phyloP scores from a whole-genome alignment of 2,329 filamentous ascomycete species.

The Tolypocladium inflatum region DNA sequence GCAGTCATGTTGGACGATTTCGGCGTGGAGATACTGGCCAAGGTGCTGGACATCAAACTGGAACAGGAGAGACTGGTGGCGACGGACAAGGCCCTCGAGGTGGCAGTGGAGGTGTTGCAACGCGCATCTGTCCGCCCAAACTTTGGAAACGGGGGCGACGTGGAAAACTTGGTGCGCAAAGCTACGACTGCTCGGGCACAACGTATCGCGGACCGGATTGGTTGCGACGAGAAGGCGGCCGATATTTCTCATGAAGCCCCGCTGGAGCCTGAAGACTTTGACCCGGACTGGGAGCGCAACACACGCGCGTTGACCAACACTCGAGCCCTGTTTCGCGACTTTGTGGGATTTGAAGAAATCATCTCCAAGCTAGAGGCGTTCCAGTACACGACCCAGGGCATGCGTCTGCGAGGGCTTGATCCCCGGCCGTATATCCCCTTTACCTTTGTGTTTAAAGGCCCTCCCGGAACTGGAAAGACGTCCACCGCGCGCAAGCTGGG shows the following conservation, averaged over 20 bases:
- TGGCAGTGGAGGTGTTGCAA: no score
- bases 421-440: conserved; percentile 46
- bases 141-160: no score
- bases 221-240: no score
- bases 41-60: conserved; percentile 56
- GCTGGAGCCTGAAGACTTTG: no score
- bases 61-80: conserved; percentile 43
- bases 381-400: conserved; percentile 40
- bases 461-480: conserved; percentile 62
- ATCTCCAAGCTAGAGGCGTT: conserved; percentile 46
- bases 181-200: no score
- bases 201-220: no score
- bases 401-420: conserved; percentile 43
- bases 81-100: conserved; percentile 21
- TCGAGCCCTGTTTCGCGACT: no score
- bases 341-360: conserved; percentile 33
- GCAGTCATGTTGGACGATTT: conserved; percentile 66
- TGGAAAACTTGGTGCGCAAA: no score
- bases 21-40: conserved; percentile 41
- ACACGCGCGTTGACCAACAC: no score
- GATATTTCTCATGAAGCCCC: no score
- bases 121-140: no score
- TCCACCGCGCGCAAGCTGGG: conserved; percentile 56
- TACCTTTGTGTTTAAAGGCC: conserved; percentile 58
- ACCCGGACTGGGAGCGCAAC: no score